Evolutionary conservation across 2,329 filamentous ascomycete species (phyloP).

Genomic region (Curvularia sp.): DNA sequence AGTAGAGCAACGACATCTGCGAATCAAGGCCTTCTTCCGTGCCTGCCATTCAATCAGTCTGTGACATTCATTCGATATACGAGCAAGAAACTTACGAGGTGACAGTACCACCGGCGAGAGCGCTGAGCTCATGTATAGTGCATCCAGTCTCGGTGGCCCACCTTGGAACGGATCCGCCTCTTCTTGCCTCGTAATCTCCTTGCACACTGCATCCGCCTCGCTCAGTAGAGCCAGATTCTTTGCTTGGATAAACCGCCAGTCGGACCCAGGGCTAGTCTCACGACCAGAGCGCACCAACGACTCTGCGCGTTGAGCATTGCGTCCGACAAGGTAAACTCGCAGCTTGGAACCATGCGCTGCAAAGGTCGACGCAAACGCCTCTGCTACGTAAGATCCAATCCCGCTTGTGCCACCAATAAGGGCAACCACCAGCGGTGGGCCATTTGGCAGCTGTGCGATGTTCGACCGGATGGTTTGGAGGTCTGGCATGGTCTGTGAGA

Average conservation of each 20-base stretch:
- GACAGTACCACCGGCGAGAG: constrained; percentile 49
- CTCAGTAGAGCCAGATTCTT: constrained; percentile 42
- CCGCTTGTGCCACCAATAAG: constrained; percentile 35
- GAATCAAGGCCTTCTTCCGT: constrained; percentile 47
- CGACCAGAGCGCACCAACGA: constrained; percentile 37
- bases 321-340: constrained; percentile 55
- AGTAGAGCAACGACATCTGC: constrained; percentile 44
- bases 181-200: constrained; percentile 39
- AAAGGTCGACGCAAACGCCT: constrained; percentile 26
- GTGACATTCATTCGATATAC: too few relatives aligned
- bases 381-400: constrained; percentile 36
- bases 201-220: constrained; percentile 46
- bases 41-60: constrained; percentile 47
- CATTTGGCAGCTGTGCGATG: background rate
- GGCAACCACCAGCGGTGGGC: constrained; percentile 29
- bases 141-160: constrained; percentile 41
- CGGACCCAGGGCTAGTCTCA: constrained; percentile 37
- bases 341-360: constrained; percentile 33
- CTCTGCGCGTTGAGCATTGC: constrained; percentile 43
- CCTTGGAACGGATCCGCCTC: constrained; percentile 24
- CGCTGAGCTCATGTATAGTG: constrained; percentile 44
- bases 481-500: background rate
- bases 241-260: constrained; percentile 46
- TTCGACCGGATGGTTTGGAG: background rate
- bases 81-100: constrained; percentile 49